phyloP scores from a whole-genome alignment of 805 yeast species.

The Yamadazyma scolyti region DNA sequence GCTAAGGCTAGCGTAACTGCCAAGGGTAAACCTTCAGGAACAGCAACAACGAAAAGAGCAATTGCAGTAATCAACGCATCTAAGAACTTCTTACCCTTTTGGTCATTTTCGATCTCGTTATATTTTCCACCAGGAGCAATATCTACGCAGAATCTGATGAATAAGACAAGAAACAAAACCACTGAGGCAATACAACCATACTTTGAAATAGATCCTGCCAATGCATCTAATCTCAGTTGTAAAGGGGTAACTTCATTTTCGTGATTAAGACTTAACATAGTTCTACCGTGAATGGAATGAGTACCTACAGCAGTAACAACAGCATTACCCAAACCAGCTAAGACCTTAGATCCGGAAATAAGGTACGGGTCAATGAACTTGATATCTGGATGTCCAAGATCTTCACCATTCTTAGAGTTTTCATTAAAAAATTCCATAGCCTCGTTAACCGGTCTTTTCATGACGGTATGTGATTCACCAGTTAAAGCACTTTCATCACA shows the following conservation, averaged over 20 bases:
- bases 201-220: slow-evolving; percentile 94
- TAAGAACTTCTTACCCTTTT: slow-evolving; percentile 80
- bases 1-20: slow-evolving; percentile 97
- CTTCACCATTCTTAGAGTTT: slow-evolving; percentile 26
- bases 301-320: slow-evolving; percentile 88
- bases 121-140: slow-evolving; percentile 51
- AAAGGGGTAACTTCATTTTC: slow-evolving; percentile 87
- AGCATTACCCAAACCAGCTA: slow-evolving; percentile 84
- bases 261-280: slow-evolving; percentile 72
- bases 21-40: slow-evolving; percentile 97
- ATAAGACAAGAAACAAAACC: slow-evolving; percentile 73
- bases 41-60: slow-evolving; percentile 93
- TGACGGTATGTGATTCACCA: slow-evolving; percentile 87
- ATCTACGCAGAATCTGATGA: slow-evolving; percentile 67
- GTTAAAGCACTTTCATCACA: slow-evolving; percentile 92
- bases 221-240: slow-evolving; percentile 71
- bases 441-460: slow-evolving; percentile 54
- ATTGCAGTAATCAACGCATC: slow-evolving; percentile 87
- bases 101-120: slow-evolving; percentile 49
- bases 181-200: slow-evolving; percentile 86
- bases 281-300: slow-evolving; percentile 87
- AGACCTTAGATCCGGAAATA: slow-evolving; percentile 85
- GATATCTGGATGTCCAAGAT: slow-evolving; percentile 37
- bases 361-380: slow-evolving; percentile 71
- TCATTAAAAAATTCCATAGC: slow-evolving; percentile 18